Conservation (phyloP, 495 filamentous ascomycete species). For the Astrocystis sublimbata region DNA sequence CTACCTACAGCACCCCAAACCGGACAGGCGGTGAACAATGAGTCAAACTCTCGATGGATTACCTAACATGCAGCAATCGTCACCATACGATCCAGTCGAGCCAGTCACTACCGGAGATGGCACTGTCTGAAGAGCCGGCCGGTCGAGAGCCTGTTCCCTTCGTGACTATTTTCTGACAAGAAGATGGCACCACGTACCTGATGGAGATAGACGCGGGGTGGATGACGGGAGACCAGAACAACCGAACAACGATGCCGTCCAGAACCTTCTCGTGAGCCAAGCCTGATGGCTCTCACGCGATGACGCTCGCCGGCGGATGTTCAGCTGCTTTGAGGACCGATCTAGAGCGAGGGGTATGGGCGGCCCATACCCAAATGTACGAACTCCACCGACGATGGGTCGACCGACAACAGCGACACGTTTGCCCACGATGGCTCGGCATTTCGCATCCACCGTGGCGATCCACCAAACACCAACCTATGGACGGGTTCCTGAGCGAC, state of each 20-base stretch:
- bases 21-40: conserved; percentile 7
- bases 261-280: neutral
- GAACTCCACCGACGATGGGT: conserved; percentile 13
- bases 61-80: neutral
- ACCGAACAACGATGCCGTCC: neutral
- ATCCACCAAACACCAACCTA: neutral
- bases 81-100: neutral
- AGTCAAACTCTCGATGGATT: neutral
- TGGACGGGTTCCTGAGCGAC: neutral
- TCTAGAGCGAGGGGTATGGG: neutral
- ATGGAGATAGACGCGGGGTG: neutral
- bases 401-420: neutral
- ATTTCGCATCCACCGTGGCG: neutral
- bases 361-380: neutral
- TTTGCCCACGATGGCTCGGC: neutral
- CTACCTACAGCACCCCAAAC: neutral
- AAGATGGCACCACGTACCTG: neutral
- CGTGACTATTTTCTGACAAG: no score
- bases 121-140: no score
- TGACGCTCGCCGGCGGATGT: neutral
- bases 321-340: neutral
- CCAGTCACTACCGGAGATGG: no score
- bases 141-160: no score
- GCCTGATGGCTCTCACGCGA: neutral
- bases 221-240: neutral